phyloP scores from a whole-genome alignment of 73 alveolate species.

The Paraurostyla sp. region DNA sequence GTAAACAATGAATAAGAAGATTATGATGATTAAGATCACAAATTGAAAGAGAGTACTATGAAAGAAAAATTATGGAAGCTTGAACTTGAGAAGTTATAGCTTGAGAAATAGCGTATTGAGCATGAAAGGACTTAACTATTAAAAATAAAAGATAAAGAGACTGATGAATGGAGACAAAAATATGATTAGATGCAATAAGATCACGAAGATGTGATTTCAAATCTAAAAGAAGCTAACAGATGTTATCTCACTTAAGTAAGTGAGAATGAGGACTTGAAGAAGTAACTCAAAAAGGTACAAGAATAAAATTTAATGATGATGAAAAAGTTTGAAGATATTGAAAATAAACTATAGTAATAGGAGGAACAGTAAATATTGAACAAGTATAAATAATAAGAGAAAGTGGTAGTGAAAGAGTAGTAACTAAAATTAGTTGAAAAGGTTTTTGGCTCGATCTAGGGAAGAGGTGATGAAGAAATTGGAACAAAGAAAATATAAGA shows the following conservation, averaged over 20 bases:
- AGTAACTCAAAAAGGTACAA: conserved; percentile 2
- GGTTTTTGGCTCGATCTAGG: conserved; percentile 13
- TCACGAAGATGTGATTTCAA: conserved; percentile 50
- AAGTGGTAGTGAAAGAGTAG: conserved; percentile 9
- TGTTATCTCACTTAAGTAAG: conserved; percentile 54
- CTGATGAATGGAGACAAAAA: conserved; percentile 57
- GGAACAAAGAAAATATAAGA: conserved; percentile 39
- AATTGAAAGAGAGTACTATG: conserved; percentile 44
- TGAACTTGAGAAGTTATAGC: conserved; percentile 36
- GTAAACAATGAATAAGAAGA: not conserved
- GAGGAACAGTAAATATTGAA: not conserved
- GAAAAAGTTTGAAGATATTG: conserved; percentile 44
- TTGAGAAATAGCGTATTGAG: conserved; percentile 39
- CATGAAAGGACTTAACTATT: conserved; percentile 19
- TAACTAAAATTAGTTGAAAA: conserved; percentile 18
- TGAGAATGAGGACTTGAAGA: conserved; percentile 61
- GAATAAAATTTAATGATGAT: conserved; percentile 15
- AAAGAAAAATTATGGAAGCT: conserved; percentile 34
- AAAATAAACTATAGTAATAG: conserved; percentile 1
- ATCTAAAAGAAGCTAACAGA: conserved; percentile 64
- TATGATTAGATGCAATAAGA: conserved; percentile 27
- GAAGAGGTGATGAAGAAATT: conserved; percentile 13
- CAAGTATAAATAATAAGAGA: conserved; percentile 8
- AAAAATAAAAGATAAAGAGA: conserved; percentile 42
- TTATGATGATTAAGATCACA: not conserved